Evolutionary conservation across 805 yeast genomes (phyloP).

Genomic region (Schwanniomyces sp.): DNA sequence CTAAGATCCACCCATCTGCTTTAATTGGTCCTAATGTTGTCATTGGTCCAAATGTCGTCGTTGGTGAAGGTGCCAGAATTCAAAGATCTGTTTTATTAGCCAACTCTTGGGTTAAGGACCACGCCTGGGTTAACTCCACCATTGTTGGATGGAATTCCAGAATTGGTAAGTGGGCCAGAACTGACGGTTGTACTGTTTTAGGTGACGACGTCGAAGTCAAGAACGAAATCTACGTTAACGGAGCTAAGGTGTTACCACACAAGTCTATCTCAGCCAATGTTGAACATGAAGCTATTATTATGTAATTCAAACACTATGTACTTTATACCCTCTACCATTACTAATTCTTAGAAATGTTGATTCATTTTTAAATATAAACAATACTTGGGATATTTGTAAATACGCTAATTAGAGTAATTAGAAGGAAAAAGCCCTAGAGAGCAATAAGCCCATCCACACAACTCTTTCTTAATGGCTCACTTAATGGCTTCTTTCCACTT

Average conservation of each 20-base stretch:
- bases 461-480: conserved; percentile 51
- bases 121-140: conserved; percentile 96
- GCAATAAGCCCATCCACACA: conserved; percentile 35
- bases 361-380: conserved; percentile 1
- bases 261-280: conserved; percentile 94
- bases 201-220: conserved; percentile 99
- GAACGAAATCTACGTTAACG: conserved; percentile 98
- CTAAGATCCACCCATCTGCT: conserved; percentile 87
- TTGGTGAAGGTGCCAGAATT: conserved; percentile 98
- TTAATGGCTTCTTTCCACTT: conserved; percentile 65
- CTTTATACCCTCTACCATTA: not conserved
- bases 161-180: conserved; percentile 98
- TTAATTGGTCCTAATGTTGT: conserved; percentile 98
- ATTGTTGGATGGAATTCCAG: conserved; percentile 99
- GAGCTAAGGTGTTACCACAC: conserved; percentile 99
- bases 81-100: conserved; percentile 91
- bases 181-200: conserved; percentile 94
- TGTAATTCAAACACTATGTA: conserved; percentile 50
- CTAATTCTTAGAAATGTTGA: conserved; percentile 1
- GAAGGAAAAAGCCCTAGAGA: not conserved
- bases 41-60: conserved; percentile 92
- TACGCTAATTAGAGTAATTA: not conserved
- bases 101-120: conserved; percentile 91
- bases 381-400: not conserved
- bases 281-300: conserved; percentile 96